Percentiles rank a stretch among this genome's conserved stretches.
These are phyloP conservation scores for Phytophthora pinifolia DNA, from an alignment of 352 stramenopile species.

Conservation along the genomic window DNA sequence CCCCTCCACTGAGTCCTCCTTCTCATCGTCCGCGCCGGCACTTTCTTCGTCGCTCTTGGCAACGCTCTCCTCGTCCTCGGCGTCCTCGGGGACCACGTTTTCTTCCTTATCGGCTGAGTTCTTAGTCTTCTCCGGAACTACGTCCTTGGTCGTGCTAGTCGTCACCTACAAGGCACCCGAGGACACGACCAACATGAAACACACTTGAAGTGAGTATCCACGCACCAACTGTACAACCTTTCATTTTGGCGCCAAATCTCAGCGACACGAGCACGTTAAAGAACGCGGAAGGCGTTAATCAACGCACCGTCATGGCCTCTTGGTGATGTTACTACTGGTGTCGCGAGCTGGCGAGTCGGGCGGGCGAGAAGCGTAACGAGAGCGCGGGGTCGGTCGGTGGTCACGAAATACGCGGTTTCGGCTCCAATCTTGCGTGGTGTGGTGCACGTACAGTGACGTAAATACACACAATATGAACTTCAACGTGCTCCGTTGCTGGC, in stretches of 20 bases:
- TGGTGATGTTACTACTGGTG: neutral
- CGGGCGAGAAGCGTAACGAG: conserved; percentile 1
- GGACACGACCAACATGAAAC: conserved; percentile 10
- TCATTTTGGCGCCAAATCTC: neutral
- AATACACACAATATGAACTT: too few relatives aligned
- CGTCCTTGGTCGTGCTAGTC: conserved; percentile 19
- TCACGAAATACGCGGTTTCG: neutral
- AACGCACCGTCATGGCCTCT: conserved; percentile 28
- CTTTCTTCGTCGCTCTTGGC: conserved; percentile 29
- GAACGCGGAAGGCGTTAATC: neutral
- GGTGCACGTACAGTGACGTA: neutral
- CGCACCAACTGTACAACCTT: conserved; percentile 7
- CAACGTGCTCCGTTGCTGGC: too few relatives aligned
- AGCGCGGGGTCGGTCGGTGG: neutral
- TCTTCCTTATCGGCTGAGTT: conserved; percentile 22
- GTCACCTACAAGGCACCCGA: conserved; percentile 19
- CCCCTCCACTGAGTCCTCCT: conserved; percentile 39
- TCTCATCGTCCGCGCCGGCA: conserved; percentile 27
- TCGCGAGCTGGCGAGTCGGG: neutral
- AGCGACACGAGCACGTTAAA: neutral
- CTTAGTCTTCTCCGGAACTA: conserved; percentile 13
- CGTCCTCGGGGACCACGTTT: conserved; percentile 18
- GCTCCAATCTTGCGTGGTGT: conserved; percentile 12
- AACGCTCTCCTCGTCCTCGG: conserved; percentile 28
- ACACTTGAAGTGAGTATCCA: conserved; percentile 20